Base-by-base conservation (phyloP, 257 asterid genomes). In the Rehmannia glutinosa region DNA sequence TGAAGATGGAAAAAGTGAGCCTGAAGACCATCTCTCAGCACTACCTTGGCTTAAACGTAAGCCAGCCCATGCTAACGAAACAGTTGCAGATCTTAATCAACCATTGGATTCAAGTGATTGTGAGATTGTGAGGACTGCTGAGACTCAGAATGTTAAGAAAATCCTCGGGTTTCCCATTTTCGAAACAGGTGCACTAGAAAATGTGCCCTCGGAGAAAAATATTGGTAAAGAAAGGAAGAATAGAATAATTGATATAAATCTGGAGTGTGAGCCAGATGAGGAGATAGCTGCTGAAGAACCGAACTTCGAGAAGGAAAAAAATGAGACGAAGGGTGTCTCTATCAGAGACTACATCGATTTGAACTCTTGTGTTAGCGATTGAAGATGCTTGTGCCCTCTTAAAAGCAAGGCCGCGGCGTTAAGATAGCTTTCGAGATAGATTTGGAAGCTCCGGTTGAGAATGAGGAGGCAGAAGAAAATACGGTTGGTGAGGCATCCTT, bases 11-110 rank as follows among this genome's bases (percentile, higher is more conserved):
- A 78, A 67, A 30, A 41, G 62, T 47, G 78, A 75, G 74, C 61
- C 72, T n/a, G n/a, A n/a, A n/a, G 78, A 60, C 36, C 82, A 70
- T 33, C 60, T 23, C 4, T 27, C 87, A 7, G 58, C 73, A 3
- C 77, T 89, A 75, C 93, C 97, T 46, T 93, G 99, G 99, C 90
- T 94, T 62, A 85, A 73, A 72, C 64, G 74, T 42, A 85, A 80
- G 79, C 81, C 83, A 4, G 68, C 62, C 24, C 35, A 33, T 72
- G 77, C 55, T 50, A 65, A 51, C 38, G 84, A 81, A 61, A 30
- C 70, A 4, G 69, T 71, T 47, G 70, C 73, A 69, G 92, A 87
- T 83, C 90, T 83, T 27, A 83, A 89, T 58, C 77, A 80, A 66
- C 78, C 63, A 0, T n/a, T n/a, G n/a, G n/a, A n/a, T n/a, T 62